Conservation (phyloP, 805 yeast species). For the Teunomyces cretensis region DNA sequence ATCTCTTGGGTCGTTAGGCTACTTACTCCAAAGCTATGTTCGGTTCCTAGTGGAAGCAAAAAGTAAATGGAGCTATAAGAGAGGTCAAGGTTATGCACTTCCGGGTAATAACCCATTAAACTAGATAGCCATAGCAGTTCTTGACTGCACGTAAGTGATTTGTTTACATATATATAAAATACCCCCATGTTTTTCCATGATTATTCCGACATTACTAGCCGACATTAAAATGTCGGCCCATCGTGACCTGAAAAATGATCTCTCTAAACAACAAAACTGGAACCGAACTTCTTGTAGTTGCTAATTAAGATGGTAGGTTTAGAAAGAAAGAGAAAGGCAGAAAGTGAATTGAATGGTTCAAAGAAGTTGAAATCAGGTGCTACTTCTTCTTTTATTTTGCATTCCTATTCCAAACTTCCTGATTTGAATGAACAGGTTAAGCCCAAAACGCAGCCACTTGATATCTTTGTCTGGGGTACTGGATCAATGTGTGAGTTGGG, state of each 20-base stretch:
- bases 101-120: slow-evolving; percentile 38
- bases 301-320: slow-evolving; percentile 42
- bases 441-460: slow-evolving; percentile 50
- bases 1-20: slow-evolving; percentile 77
- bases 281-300: neutral
- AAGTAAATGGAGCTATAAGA: slow-evolving; percentile 42
- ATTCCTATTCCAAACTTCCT: slow-evolving; percentile 49
- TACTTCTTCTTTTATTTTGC: slow-evolving; percentile 44
- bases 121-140: neutral
- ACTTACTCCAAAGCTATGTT: slow-evolving; percentile 47
- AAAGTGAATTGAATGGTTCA: slow-evolving; percentile 16
- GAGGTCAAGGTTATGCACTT: slow-evolving; percentile 34
- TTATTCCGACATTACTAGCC: neutral
- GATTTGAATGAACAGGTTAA: slow-evolving; percentile 42
- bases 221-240: slow-evolving; percentile 2
- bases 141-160: too few species aligned
- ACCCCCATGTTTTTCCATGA: neutral
- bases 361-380: slow-evolving; percentile 25
- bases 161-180: neutral
- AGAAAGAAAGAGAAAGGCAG: slow-evolving; percentile 33
- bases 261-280: neutral
- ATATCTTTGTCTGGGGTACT: slow-evolving; percentile 91
- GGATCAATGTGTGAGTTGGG: slow-evolving; percentile 98
- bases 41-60: slow-evolving; percentile 38
- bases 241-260: neutral